Base-by-base conservation (phyloP, 2,329 filamentous ascomycete genomes). In the Teratosphaeria pseudoeucalypti region DNA sequence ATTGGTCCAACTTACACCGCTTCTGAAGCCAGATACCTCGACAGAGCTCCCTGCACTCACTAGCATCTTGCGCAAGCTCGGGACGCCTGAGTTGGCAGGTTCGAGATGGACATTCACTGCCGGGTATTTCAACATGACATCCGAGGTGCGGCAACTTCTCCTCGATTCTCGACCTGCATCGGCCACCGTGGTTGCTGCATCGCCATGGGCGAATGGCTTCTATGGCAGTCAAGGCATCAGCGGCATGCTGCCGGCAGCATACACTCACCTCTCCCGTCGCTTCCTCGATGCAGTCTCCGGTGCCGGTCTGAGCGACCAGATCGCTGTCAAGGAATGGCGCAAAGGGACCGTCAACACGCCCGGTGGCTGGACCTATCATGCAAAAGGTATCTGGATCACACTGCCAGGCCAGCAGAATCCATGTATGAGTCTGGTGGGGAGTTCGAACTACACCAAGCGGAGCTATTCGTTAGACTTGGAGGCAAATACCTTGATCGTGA, bases 91-190 rank as follows among this genome's bases (percentile, higher is more conserved):
- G 6, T 88, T 90, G 67, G 77, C 79, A 10, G 81, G 83, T 37
- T 89, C 88, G 0, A 87, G 85, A 14, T 99, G 94, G 94, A 94
- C 90, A 0, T 97, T 99, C 73, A 97, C 94, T 0, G 94, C 94
- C 0, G 94, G 94, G 57, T 99, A 99, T 77, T 99, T 99, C 78
- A 99, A 99, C 77, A 95, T 95, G 59, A 91, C 91, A 6, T 88
- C 91, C 0, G 85, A 86, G 3, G 83, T 97, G 23, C 92, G 89
- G 2, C 83, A 86, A 47, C 82, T 96, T 0, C 80, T 99, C 0
- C 84, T 99, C 34, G 79, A 81, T 6, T 91, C 90, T 0, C 82
- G 85, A 1, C 88, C 86, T 0, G 74, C 76, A 1, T 80, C 79
- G 52, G 94, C 90, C 62, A 92, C 88, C 0, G 89, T 99, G 26